Percentiles rank a stretch among this genome's conserved stretches.
Conservation (phyloP, 2,329 filamentous ascomycete species). For the Tolypocladium sp. region DNA sequence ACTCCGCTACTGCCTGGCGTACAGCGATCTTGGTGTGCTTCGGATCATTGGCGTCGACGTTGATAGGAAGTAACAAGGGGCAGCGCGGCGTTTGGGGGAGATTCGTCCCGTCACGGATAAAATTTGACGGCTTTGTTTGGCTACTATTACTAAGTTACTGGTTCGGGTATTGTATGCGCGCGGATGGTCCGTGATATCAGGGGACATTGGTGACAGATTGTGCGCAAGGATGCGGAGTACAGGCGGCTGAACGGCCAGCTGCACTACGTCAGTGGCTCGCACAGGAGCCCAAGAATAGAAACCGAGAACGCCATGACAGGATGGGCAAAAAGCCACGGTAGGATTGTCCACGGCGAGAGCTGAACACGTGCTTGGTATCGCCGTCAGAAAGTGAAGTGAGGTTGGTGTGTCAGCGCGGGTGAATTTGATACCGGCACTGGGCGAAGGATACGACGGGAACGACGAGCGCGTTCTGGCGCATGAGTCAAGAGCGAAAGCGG, state of each 20-base stretch:
- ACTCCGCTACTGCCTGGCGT: slow-evolving; percentile 63
- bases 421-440: neutral
- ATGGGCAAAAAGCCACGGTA: neutral
- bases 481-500: neutral
- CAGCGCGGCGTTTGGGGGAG: no score
- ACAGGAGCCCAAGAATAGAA: neutral
- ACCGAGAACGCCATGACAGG: neutral
- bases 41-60: slow-evolving; percentile 58
- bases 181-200: neutral
- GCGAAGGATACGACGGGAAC: neutral
- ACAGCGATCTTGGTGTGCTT: slow-evolving; percentile 58
- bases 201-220: neutral
- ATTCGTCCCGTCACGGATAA: neutral
- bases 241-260: neutral
- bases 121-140: neutral
- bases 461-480: neutral
- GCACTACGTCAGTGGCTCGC: neutral
- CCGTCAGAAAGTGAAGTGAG: neutral
- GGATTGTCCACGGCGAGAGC: neutral
- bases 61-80: slow-evolving; percentile 22
- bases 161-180: neutral
- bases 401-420: neutral
- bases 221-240: neutral
- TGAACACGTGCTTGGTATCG: neutral
- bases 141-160: neutral